Evolutionary conservation across 2,329 filamentous ascomycete genomes (phyloP).

Genomic region (Lasiodiplodia citricola): DNA sequence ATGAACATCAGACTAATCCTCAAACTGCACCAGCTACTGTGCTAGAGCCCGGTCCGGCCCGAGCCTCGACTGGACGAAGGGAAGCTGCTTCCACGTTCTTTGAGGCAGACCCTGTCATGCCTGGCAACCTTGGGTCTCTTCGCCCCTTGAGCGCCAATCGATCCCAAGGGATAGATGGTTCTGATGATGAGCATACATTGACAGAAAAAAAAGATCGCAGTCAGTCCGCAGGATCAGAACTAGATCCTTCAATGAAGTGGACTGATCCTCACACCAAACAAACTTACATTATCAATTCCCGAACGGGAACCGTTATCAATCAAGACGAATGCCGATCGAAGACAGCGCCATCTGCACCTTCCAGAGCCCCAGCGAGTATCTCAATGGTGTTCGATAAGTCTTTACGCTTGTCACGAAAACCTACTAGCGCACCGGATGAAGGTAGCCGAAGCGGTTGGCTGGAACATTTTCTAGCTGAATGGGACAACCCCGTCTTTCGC

Average conservation of each 20-base stretch:
- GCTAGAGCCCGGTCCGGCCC: constrained; percentile 10
- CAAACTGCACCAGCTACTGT: constrained; percentile 14
- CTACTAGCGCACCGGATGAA: constrained; percentile 25
- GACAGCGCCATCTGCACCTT: constrained; percentile 14
- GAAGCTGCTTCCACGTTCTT: constrained; percentile 18
- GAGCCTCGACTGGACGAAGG: background rate
- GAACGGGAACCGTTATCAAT: constrained; percentile 56
- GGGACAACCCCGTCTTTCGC: constrained; percentile 80
- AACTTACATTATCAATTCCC: constrained; percentile 57
- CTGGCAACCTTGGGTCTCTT: constrained; percentile 8
- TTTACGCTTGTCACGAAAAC: constrained; percentile 38
- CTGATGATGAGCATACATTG: background rate
- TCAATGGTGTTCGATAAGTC: constrained; percentile 34
- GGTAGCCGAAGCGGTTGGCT: constrained; percentile 57
- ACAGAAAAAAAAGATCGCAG: background rate
- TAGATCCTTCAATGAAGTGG: constrained; percentile 59
- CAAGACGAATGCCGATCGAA: background rate
- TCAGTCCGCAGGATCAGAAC: background rate
- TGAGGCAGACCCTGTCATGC: constrained; percentile 4
- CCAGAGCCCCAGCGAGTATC: constrained; percentile 27
- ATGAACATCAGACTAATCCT: background rate
- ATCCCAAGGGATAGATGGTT: background rate
- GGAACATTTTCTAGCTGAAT: constrained; percentile 63
- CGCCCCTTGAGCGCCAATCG: background rate
- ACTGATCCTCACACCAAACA: constrained; percentile 64